Percentiles rank a stretch among this genome's conserved stretches.
Evolutionary conservation across 1,284 basidiomycete species (phyloP).

Genomic region (Bondarzewia mesenterica): DNA sequence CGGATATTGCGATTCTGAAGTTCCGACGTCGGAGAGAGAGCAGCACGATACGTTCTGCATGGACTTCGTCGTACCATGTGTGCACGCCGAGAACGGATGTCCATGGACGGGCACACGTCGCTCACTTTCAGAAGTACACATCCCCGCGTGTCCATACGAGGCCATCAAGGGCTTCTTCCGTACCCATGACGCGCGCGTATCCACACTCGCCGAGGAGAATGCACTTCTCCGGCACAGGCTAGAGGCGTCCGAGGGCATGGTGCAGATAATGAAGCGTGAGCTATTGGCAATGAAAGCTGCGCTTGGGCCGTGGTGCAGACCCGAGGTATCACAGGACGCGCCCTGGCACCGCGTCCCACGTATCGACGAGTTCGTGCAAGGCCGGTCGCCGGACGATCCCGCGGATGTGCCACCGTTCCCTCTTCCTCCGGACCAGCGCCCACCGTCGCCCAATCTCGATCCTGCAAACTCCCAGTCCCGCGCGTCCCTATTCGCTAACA

Average conservation of each 20-base stretch:
- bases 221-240: conserved; percentile 44
- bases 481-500: conserved; percentile 13
- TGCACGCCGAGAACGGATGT: conserved; percentile 47
- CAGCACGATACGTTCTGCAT: conserved; percentile 33
- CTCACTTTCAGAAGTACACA: conserved; percentile 33
- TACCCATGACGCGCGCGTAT: conserved; percentile 34
- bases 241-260: conserved; percentile 42
- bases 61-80: conserved; percentile 34
- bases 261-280: conserved; percentile 42
- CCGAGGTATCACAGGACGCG: conserved; percentile 13
- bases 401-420: conserved; percentile 1
- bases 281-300: conserved; percentile 38
- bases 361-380: conserved; percentile 10
- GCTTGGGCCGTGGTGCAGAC: conserved; percentile 61
- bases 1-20: conserved; percentile 28
- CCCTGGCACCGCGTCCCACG: conserved; percentile 7
- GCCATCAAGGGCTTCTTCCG: conserved; percentile 52
- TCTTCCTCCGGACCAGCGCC: background rate
- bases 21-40: conserved; percentile 25
- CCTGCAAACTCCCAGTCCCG: conserved; percentile 4
- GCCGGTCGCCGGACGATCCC: background rate
- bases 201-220: conserved; percentile 51
- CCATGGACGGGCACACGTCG: conserved; percentile 40
- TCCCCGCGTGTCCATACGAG: conserved; percentile 50
- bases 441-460: background rate